Evolutionary conservation across 2,329 filamentous ascomycete genomes (phyloP).

Genomic region (Aphanocladium album): DNA sequence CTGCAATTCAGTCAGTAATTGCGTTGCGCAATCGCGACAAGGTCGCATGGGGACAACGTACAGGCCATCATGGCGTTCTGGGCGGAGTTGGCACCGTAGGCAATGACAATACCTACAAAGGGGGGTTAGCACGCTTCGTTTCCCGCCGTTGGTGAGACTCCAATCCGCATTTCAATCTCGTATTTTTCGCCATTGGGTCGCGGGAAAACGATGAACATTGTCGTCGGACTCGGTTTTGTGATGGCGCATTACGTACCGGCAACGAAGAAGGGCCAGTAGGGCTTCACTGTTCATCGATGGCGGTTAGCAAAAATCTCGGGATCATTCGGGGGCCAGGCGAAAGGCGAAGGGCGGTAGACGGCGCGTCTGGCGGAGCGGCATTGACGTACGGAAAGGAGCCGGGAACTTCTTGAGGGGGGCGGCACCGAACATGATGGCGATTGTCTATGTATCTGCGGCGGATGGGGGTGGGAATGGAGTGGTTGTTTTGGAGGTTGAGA

Average conservation of each 20-base stretch:
- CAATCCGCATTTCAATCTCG: neutral
- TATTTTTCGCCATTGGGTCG: neutral
- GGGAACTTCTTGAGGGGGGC: constrained; percentile 72
- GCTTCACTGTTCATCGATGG: constrained; percentile 59
- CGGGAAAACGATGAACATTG: neutral
- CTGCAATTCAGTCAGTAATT: constrained; percentile 41
- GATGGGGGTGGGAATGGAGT: constrained; percentile 30
- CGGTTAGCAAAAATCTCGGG: constrained; percentile 15
- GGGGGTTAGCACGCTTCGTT: constrained; percentile 4
- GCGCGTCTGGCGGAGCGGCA: constrained; percentile 20
- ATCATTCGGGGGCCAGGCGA: neutral
- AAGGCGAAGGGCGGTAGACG: neutral
- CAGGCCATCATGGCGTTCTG: constrained; percentile 72
- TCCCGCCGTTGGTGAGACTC: neutral
- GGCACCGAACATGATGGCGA: constrained; percentile 65
- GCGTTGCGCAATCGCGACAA: neutral
- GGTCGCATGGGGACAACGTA: constrained; percentile 38
- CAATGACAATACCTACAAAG: constrained; percentile 69
- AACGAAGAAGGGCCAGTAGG: constrained; percentile 88
- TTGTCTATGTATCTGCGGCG: constrained; percentile 32
- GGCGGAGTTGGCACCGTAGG: constrained; percentile 85
- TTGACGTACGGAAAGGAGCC: constrained; percentile 68
- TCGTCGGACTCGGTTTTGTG: constrained; percentile 10
- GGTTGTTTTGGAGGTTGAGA: constrained; percentile 17
- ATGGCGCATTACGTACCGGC: constrained; percentile 65